A percentile compares a stretch with the other conserved stretches of the same genome.
phyloP scores from a whole-genome alignment of 495 filamentous ascomycete species.

The Trichoderma reesei region DNA sequence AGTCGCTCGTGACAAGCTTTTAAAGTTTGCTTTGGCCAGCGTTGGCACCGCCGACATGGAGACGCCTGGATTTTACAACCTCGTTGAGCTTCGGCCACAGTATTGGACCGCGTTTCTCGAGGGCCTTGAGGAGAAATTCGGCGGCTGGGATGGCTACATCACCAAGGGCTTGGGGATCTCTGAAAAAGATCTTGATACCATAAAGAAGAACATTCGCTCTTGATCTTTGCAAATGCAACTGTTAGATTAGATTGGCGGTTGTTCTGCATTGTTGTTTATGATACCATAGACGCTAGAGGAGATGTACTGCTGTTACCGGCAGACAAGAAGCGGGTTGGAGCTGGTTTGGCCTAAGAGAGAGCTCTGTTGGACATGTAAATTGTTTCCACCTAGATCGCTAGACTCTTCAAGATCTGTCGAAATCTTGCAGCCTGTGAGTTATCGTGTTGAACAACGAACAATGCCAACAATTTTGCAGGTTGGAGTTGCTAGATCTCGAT shows the following conservation, averaged over 20 bases:
- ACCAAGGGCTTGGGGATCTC: constrained; percentile 29
- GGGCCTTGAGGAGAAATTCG: constrained; percentile 26
- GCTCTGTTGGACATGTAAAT: too few relatives aligned
- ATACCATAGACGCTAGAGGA: constrained; percentile 5
- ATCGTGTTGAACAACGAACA: too few relatives aligned
- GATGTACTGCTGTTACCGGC: too few relatives aligned
- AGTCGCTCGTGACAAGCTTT: constrained; percentile 31
- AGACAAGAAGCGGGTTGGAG: too few relatives aligned
- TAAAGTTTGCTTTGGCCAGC: constrained; percentile 28
- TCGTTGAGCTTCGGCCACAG: constrained; percentile 24
- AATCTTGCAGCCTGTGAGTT: neutral
- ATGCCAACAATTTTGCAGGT: too few relatives aligned
- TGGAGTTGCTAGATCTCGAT: neutral
- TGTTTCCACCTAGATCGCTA: too few relatives aligned
- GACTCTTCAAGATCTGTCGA: too few relatives aligned
- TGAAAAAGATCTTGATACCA: constrained; percentile 28
- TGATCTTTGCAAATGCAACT: neutral
- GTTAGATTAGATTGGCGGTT: neutral
- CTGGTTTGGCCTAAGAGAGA: too few relatives aligned
- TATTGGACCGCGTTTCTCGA: constrained; percentile 33
- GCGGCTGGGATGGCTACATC: constrained; percentile 36
- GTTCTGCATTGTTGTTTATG: neutral
- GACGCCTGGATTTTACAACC: constrained; percentile 32
- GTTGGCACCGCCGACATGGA: constrained; percentile 20
- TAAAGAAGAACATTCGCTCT: constrained; percentile 29